Conservation (phyloP, 1,139 yeast species). For the Nematodospora anomalae region DNA sequence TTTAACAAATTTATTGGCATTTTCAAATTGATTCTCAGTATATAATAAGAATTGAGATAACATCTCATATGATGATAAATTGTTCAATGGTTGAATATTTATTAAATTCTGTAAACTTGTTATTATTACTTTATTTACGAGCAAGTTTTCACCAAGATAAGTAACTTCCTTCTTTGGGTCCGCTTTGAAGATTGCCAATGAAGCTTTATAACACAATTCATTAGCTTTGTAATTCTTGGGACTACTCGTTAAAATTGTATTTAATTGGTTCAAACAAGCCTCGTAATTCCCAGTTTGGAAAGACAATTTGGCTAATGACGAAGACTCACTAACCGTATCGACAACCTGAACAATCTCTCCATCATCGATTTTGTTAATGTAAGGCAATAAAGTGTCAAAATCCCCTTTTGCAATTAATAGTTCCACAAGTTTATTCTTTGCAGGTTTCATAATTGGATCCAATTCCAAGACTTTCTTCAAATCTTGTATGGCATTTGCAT, state of each 20-base stretch:
- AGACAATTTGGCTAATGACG: slow-evolving; percentile 16
- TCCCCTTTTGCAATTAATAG: slow-evolving; percentile 49
- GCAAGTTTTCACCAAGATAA: slow-evolving; percentile 13
- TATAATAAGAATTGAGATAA: slow-evolving; percentile 48
- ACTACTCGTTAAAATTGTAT: slow-evolving; percentile 23
- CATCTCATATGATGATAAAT: slow-evolving; percentile 30
- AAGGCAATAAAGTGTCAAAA: slow-evolving; percentile 22
- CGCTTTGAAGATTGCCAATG: slow-evolving; percentile 17
- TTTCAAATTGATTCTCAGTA: slow-evolving; percentile 51
- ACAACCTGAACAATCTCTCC: slow-evolving; percentile 15
- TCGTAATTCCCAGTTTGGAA: slow-evolving; percentile 19
- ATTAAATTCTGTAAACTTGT: slow-evolving; percentile 28
- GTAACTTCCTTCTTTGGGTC: slow-evolving; percentile 13
- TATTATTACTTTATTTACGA: slow-evolving; percentile 24
- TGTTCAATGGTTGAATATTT: slow-evolving; percentile 30
- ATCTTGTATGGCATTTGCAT: slow-evolving; percentile 46
- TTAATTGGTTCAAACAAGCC: slow-evolving; percentile 23
- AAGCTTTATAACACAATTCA: slow-evolving; percentile 24
- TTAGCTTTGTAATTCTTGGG: slow-evolving; percentile 23
- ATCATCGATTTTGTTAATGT: slow-evolving; percentile 16
- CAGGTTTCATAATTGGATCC: slow-evolving; percentile 42
- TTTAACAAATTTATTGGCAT: slow-evolving; percentile 50
- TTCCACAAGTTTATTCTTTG: slow-evolving; percentile 43
- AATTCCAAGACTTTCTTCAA: slow-evolving; percentile 42
- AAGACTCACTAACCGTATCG: not conserved